Percentiles rank a stretch among this genome's conserved stretches.
Conservation (phyloP, 345 rosid genomes). For the Moricandia moricandioides region DNA sequence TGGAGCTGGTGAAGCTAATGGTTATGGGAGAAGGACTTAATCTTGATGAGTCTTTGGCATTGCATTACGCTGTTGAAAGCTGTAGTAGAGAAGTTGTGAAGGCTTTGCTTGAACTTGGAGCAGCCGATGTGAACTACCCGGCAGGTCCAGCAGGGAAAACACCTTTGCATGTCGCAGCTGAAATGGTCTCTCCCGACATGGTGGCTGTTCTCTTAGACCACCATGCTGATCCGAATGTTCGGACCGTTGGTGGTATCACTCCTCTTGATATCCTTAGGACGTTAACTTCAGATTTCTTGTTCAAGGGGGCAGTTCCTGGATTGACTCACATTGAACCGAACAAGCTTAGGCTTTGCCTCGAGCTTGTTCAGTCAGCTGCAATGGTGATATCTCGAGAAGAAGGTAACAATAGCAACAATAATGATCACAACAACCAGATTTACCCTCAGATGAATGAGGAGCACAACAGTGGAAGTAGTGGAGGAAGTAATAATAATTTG, state of each 20-base stretch:
- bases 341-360: conserved; percentile 90
- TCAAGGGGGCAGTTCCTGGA: conserved; percentile 98
- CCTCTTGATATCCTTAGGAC: conserved; percentile 90
- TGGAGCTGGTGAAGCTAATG: conserved; percentile 94
- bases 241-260: conserved; percentile 90
- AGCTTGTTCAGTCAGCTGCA: conserved; percentile 98
- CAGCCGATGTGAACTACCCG: conserved; percentile 92
- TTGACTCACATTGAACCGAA: conserved; percentile 89
- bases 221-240: conserved; percentile 91
- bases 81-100: conserved; percentile 98
- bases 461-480: conserved; percentile 56
- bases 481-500: conserved; percentile 51
- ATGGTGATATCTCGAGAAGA: conserved; percentile 95
- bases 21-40: conserved; percentile 99
- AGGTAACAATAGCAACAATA: conserved; percentile 54
- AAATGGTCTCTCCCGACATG: conserved; percentile 99
- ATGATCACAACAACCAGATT: conserved; percentile 43
- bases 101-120: conserved; percentile 96
- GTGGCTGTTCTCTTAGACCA: conserved; percentile 93
- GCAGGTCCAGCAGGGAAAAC: conserved; percentile 92
- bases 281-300: conserved; percentile 96
- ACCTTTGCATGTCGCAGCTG: conserved; percentile 91
- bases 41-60: conserved; percentile 86
- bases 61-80: conserved; percentile 93
- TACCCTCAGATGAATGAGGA: conserved; percentile 69